These are phyloP conservation scores for Geotrichum reessii DNA, from an alignment of 1,139 yeast genomes.

Conservation along the genomic window DNA sequence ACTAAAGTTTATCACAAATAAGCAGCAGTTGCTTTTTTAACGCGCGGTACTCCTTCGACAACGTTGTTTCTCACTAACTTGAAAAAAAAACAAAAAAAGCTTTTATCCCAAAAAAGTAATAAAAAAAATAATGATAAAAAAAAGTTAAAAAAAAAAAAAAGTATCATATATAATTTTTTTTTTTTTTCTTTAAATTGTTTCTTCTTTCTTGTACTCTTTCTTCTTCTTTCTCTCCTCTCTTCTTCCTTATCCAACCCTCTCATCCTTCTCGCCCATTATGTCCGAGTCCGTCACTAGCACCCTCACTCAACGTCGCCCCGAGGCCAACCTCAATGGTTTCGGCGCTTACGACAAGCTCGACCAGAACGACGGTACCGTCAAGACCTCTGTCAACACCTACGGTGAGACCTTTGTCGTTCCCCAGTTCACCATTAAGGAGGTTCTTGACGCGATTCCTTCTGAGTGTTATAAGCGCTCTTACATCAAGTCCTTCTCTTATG, in stretches of 20 bases:
- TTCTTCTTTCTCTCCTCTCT: neutral
- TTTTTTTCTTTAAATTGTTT: neutral
- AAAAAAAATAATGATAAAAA: too few species aligned
- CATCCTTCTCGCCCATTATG: slow-evolving; percentile 1
- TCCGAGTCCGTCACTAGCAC: slow-evolving; percentile 25
- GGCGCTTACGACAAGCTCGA: slow-evolving; percentile 17
- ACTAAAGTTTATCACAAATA: neutral
- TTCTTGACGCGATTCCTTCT: slow-evolving; percentile 65
- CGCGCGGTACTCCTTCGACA: neutral
- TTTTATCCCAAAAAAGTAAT: neutral
- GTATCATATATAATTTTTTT: neutral
- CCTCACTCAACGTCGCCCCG: slow-evolving; percentile 28
- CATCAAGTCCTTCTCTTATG: slow-evolving; percentile 53
- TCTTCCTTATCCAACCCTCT: neutral
- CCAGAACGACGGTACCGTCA: slow-evolving; percentile 19
- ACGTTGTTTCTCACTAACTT: neutral
- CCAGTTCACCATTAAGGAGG: slow-evolving; percentile 66
- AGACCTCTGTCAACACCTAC: slow-evolving; percentile 44
- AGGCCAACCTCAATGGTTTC: slow-evolving; percentile 18
- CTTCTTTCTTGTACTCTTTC: neutral
- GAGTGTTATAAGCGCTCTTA: slow-evolving; percentile 68
- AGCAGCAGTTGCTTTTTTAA: neutral
- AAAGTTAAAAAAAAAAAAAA: neutral
- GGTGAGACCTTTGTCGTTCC: slow-evolving; percentile 70
- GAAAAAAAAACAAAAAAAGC: neutral